These are phyloP conservation scores for Moesziomyces sp. DNA, from an alignment of 1,284 basidiomycete species.

Conservation along the genomic window DNA sequence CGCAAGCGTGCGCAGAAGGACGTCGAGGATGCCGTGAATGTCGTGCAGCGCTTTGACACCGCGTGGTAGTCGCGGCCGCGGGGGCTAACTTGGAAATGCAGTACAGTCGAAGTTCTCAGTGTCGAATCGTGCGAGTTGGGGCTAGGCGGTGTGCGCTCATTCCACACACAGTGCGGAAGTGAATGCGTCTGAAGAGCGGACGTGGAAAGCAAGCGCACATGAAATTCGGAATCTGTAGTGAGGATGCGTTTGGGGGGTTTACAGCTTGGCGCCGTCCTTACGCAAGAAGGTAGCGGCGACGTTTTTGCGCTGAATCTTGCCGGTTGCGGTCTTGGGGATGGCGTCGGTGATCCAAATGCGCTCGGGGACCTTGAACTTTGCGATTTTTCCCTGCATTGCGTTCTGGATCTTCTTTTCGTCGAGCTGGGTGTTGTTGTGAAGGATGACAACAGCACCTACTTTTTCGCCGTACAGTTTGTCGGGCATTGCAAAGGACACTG, in stretches of 20 bases:
- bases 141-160: too few species aligned
- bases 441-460: constrained; percentile 67
- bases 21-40: constrained; percentile 55
- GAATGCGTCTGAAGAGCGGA: too few species aligned
- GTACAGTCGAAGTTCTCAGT: too few species aligned
- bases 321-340: constrained; percentile 68
- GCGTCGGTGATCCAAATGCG: constrained; percentile 67
- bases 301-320: constrained; percentile 65
- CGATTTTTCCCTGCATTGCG: constrained; percentile 57
- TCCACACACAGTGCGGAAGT: too few species aligned
- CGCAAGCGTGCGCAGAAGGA: constrained; percentile 70
- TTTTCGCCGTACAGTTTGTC: constrained; percentile 67
- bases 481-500: constrained; percentile 69
- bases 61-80: constrained; percentile 24
- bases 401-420: constrained; percentile 57
- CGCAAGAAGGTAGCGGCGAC: constrained; percentile 58
- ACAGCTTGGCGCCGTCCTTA: constrained; percentile 50
- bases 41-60: constrained; percentile 58
- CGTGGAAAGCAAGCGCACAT: too few species aligned
- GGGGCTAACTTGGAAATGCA: too few species aligned
- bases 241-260: neutral
- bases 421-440: constrained; percentile 45
- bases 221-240: too few species aligned
- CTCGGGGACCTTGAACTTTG: constrained; percentile 69
- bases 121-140: too few species aligned